These are phyloP conservation scores for Spongospora subterranea DNA, from an alignment of 208 protist species.

Conservation along the genomic window DNA sequence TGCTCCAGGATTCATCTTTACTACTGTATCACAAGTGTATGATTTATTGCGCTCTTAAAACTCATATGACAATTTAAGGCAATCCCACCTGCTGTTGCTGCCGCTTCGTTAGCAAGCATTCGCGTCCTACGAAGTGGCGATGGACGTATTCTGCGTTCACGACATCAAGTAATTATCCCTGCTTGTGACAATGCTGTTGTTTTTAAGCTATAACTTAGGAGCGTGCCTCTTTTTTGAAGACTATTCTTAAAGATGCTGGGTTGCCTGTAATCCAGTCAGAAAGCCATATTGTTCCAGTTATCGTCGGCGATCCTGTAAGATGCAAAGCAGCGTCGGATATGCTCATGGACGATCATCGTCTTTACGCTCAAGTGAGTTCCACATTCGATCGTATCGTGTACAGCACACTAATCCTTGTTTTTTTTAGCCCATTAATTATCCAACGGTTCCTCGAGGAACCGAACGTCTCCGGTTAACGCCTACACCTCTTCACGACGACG, in stretches of 20 bases:
- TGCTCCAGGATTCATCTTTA: slow-evolving; percentile 86
- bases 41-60: background rate
- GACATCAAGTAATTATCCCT: background rate
- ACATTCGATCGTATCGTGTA: too few relatives aligned
- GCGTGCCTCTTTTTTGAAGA: slow-evolving; percentile 73
- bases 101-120: slow-evolving; percentile 78
- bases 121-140: slow-evolving; percentile 53
- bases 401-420: too few relatives aligned
- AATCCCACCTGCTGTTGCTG: slow-evolving; percentile 82
- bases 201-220: slow-evolving; percentile 60
- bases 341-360: slow-evolving; percentile 75
- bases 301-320: slow-evolving; percentile 78
- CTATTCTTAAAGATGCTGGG: slow-evolving; percentile 67
- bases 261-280: slow-evolving; percentile 78
- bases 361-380: slow-evolving; percentile 77
- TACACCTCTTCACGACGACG: slow-evolving; percentile 60
- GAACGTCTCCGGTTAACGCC: slow-evolving; percentile 76
- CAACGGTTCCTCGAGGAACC: slow-evolving; percentile 82
- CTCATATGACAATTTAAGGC: background rate
- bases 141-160: background rate
- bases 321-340: slow-evolving; percentile 79
- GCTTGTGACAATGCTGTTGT: background rate
- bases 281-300: slow-evolving; percentile 81
- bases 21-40: slow-evolving; percentile 72
- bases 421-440: slow-evolving; percentile 87